Conservation (phyloP, 2,329 filamentous ascomycete species). For the Sporothrix mexicana region DNA sequence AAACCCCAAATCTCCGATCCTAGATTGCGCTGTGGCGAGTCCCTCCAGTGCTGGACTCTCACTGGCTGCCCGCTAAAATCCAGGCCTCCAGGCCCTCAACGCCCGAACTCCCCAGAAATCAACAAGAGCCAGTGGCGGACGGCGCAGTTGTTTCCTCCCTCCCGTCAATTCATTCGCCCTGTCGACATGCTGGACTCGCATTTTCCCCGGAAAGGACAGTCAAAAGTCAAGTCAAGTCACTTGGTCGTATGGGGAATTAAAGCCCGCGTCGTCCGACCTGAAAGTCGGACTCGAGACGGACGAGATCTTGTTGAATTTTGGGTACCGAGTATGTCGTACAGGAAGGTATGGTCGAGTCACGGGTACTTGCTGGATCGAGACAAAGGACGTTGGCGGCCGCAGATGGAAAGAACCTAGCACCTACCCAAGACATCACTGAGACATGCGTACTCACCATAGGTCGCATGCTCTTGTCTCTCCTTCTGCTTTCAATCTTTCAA, state of each 20-base stretch:
- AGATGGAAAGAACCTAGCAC: not conserved
- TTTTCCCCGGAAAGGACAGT: conserved; percentile 2
- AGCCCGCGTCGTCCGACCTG: not conserved
- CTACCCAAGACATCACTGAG: conserved; percentile 12
- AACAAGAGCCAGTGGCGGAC: not conserved
- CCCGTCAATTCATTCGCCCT: not conserved
- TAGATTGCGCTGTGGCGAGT: not conserved
- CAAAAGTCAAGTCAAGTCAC: not conserved
- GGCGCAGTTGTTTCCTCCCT: not conserved
- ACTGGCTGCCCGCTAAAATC: not conserved
- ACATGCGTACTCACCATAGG: not conserved
- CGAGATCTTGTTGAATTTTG: not conserved
- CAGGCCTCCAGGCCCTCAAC: not conserved
- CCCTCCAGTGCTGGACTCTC: not conserved
- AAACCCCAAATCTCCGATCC: not conserved
- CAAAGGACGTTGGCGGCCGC: not conserved
- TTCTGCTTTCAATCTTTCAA: conserved; percentile 4
- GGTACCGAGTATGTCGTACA: too few relatives aligned
- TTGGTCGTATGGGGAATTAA: not conserved
- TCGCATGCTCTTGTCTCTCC: not conserved
- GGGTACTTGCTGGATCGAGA: not conserved
- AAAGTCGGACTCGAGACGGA: not conserved
- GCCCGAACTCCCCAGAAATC: not conserved
- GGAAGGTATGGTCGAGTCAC: not conserved
- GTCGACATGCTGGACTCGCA: not conserved